phyloP scores from a whole-genome alignment of 208 protist species.

The Tritrichomonas musculus region DNA sequence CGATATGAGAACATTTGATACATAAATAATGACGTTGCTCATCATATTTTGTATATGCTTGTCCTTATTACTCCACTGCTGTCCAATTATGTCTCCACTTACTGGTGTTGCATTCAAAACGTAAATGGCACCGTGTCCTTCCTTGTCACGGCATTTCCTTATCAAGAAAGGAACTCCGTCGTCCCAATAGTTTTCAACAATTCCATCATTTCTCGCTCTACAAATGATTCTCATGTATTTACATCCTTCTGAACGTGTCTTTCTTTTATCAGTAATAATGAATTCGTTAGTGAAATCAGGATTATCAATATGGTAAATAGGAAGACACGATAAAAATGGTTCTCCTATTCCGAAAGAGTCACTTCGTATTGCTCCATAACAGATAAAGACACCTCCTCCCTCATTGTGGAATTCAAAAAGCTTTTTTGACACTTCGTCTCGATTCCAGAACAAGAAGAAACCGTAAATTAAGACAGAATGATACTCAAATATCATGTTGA shows the following conservation, averaged over 20 bases:
- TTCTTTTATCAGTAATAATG: background rate
- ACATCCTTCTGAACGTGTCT: background rate
- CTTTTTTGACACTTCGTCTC: background rate
- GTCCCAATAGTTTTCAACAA: background rate
- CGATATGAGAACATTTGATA: too few relatives aligned
- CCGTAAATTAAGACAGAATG: background rate
- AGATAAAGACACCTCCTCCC: background rate
- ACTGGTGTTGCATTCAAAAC: constrained; percentile 5
- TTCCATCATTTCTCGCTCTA: background rate
- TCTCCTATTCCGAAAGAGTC: constrained; percentile 1
- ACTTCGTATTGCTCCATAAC: background rate
- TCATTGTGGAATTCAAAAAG: background rate
- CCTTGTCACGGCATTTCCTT: background rate
- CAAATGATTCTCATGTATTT: background rate
- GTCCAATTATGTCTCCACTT: background rate
- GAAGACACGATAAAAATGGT: background rate
- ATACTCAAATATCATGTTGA: background rate
- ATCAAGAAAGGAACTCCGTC: constrained; percentile 8
- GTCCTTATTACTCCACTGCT: background rate
- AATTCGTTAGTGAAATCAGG: background rate
- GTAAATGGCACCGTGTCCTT: background rate
- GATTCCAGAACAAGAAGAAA: background rate
- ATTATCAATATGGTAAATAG: background rate
- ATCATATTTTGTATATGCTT: too few relatives aligned
- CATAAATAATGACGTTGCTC: too few relatives aligned